These are phyloP conservation scores for Tetracentron sinense DNA, from an alignment of 164 flowering plant species.

Conservation along the genomic window DNA sequence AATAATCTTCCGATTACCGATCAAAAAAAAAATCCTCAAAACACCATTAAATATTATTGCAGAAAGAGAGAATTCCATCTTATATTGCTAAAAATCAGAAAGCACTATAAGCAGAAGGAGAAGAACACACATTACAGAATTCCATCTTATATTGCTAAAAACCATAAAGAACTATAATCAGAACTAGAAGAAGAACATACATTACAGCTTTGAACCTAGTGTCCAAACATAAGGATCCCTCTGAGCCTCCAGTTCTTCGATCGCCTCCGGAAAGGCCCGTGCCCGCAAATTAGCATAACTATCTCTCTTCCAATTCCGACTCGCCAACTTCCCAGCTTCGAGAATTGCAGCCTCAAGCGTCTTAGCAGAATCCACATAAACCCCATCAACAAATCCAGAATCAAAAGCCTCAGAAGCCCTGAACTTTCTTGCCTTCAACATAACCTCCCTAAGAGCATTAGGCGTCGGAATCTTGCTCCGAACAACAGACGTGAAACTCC, in stretches of 20 bases:
- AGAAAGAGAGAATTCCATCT: too few relatives aligned
- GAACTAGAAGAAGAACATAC: too few relatives aligned
- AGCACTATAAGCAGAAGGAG: too few relatives aligned
- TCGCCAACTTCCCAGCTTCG: constrained; percentile 12
- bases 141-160: too few relatives aligned
- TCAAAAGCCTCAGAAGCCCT: too few relatives aligned
- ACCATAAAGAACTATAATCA: too few relatives aligned
- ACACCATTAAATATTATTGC: too few relatives aligned
- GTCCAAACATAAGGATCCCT: constrained; percentile 10
- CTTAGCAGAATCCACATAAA: constrained; percentile 10
- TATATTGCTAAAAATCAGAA: too few relatives aligned
- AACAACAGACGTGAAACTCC: constrained; percentile 12
- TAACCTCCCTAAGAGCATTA: constrained; percentile 4
- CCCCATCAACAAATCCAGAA: constrained; percentile 9
- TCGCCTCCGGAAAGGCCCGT: background rate
- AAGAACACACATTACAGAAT: too few relatives aligned
- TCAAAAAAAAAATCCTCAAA: too few relatives aligned
- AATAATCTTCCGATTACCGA: too few relatives aligned
- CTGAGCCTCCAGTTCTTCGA: constrained; percentile 14
- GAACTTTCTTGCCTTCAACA: constrained; percentile 16
- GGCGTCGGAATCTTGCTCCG: constrained; percentile 7
- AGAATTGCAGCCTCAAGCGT: constrained; percentile 6
- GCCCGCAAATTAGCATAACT: constrained; percentile 12
- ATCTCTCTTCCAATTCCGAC: too few relatives aligned
- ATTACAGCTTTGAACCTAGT: constrained; percentile 1